Base-by-base conservation (phyloP, 2,329 filamentous ascomycete species). In the Corinectria fuckeliana region DNA sequence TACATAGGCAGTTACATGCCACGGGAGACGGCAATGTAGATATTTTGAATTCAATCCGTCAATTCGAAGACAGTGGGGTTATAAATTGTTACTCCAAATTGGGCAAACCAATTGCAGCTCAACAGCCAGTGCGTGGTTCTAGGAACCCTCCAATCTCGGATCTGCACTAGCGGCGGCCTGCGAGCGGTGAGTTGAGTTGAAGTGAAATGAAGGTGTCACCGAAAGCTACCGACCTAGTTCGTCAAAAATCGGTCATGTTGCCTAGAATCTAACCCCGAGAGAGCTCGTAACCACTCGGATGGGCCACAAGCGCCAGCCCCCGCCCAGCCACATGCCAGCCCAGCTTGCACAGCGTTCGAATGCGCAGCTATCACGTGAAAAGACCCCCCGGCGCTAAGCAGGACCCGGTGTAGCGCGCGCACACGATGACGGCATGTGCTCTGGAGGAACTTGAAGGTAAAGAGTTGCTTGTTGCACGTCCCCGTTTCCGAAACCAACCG, bases 381-480 rank as follows among this genome's bases (percentile, higher is more conserved):
- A 42, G 39, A 32, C n/a, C 53, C 26, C 25, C 10, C 11, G 28
- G 38, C 57, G 64, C 66, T 70, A 66, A 61, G 41, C 45, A 45
- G 39, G 23, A 53, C 56, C 45, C 26, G 39, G 57, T 39, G 47
- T 67, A 68, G 68, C 65, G 68, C 62, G 57, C 63, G 64, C 65
- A 58, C 38, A 64, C 60, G 67, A 71, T 70, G 69, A 70, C 69
- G 70, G 65, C 63, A 67, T 66, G 63, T 63, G 67, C 62, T 67
- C 68, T 32, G 56, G 63, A 65, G 59, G 60, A 68, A 65, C n/a
- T n/a, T n/a, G n/a, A n/a, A n/a, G n/a, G 64, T 58, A 52, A 66
- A 63, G 62, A 63, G 64, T 42, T 56, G 54, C 39, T 50, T 32
- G 26, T 64, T 65, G 62, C 57, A 63, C 59, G 56, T 67, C 58